Conservation (phyloP, 305 asterid genomes). For the Fraxinus sp. region DNA sequence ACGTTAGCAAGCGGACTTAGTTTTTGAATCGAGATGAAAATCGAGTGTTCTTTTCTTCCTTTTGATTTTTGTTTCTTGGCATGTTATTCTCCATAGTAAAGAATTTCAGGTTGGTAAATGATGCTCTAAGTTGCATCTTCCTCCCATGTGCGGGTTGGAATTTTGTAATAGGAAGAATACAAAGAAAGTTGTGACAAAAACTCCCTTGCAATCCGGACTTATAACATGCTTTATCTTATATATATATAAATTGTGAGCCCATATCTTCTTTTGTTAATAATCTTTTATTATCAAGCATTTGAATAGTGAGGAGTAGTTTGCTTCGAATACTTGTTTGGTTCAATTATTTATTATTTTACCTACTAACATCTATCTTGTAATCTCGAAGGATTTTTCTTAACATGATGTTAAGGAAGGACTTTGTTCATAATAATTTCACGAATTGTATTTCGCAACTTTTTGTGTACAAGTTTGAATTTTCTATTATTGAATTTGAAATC, state of each 20-base stretch:
- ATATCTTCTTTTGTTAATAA: neutral
- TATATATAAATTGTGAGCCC: neutral
- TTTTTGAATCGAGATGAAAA: neutral
- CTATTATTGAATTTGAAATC: neutral
- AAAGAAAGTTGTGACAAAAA: neutral
- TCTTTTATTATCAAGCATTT: neutral
- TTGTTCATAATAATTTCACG: neutral
- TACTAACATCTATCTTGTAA: neutral
- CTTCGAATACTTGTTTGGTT: neutral
- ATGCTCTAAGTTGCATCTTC: constrained; percentile 7
- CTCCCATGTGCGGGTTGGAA: constrained; percentile 10
- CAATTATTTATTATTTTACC: neutral
- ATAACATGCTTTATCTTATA: neutral
- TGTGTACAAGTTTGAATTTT: neutral
- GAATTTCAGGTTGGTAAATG: constrained; percentile 1
- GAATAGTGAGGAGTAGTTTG: neutral
- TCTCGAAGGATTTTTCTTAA: neutral
- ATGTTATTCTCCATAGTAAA: neutral
- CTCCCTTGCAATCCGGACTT: constrained; percentile 5
- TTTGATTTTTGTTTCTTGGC: neutral
- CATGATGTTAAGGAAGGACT: neutral
- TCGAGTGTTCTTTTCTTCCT: neutral
- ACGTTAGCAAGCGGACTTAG: neutral
- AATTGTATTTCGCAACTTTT: neutral
- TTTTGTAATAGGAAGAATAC: neutral